A percentile compares a stretch with the other conserved stretches of the same genome.
Evolutionary conservation across 129 eudicot genomes (phyloP).

Genomic region (Pulicaria dysenterica): DNA sequence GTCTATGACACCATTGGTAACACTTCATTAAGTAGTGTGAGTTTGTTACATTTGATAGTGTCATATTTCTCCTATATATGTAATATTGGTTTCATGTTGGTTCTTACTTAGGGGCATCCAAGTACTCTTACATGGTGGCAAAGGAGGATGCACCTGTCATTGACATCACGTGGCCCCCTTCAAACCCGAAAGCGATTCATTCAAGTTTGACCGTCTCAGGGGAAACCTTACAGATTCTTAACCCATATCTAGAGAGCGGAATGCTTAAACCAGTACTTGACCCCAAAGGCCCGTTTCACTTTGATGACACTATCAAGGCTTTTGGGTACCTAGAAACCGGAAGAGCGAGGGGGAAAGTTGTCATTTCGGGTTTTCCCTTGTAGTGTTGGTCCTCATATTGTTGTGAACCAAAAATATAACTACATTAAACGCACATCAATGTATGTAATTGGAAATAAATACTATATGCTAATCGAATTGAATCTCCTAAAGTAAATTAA

Average conservation of each 20-base stretch:
- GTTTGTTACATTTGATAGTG: background rate
- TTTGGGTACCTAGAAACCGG: conserved; percentile 9
- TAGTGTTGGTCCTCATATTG: background rate
- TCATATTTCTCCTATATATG: too few relatives aligned
- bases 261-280: conserved; percentile 16
- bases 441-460: too few relatives aligned
- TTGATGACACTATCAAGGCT: conserved; percentile 1
- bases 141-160: conserved; percentile 41
- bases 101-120: conserved; percentile 41
- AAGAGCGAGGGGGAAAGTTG: conserved; percentile 17
- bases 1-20: conserved; percentile 52
- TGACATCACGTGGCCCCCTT: conserved; percentile 58
- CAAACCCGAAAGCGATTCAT: conserved; percentile 49
- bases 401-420: background rate
- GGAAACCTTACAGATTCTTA: background rate
- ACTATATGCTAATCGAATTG: too few relatives aligned
- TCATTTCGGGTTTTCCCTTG: background rate
- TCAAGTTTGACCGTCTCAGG: conserved; percentile 45
- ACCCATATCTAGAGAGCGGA: conserved; percentile 11
- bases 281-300: conserved; percentile 6
- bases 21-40: background rate
- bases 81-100: background rate
- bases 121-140: conserved; percentile 39
- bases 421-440: too few relatives aligned
- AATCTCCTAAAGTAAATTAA: too few relatives aligned